Percentiles rank a stretch among this genome's conserved stretches.
Evolutionary conservation across 768 basidiomycete genomes (phyloP).

Genomic region (Pleurotus djamor): DNA sequence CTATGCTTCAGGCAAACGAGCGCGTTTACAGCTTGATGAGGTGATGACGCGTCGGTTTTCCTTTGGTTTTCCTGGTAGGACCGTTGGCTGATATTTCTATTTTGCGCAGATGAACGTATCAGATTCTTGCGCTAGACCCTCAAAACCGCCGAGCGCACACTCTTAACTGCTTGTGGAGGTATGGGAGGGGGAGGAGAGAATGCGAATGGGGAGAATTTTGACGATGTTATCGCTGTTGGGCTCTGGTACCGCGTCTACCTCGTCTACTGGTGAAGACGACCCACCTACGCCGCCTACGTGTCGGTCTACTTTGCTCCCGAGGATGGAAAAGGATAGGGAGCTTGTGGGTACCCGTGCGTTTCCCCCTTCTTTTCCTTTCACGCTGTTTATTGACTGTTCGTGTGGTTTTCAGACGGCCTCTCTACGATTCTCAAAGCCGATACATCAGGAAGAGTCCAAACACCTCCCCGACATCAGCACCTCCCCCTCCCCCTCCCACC

Average conservation of each 20-base stretch:
- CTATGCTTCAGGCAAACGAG: too few relatives aligned
- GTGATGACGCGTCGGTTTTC: too few relatives aligned
- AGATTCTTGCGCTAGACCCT: too few relatives aligned
- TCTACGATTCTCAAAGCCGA: constrained; percentile 80
- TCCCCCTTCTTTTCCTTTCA: constrained; percentile 25
- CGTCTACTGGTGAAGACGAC: too few relatives aligned
- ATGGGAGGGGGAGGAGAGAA: background rate
- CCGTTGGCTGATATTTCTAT: too few relatives aligned
- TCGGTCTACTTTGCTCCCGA: constrained; percentile 35
- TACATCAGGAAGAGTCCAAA: constrained; percentile 48
- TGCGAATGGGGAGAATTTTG: background rate
- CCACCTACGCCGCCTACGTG: constrained; percentile 16
- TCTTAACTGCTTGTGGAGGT: too few relatives aligned
- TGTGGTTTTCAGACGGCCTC: constrained; percentile 43
- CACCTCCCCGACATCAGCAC: constrained; percentile 12
- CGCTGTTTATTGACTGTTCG: constrained; percentile 40
- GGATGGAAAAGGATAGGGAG: constrained; percentile 22
- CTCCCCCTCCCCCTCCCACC: constrained; percentile 4
- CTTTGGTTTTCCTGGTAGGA: too few relatives aligned
- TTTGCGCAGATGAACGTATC: too few relatives aligned
- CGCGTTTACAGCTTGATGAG: too few relatives aligned
- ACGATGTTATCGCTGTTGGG: constrained; percentile 32
- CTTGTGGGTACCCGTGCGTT: constrained; percentile 1
- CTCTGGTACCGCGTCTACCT: background rate
- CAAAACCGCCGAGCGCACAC: too few relatives aligned